Conservation (phyloP, 805 yeast species). For the Kodamaea sagamina region DNA sequence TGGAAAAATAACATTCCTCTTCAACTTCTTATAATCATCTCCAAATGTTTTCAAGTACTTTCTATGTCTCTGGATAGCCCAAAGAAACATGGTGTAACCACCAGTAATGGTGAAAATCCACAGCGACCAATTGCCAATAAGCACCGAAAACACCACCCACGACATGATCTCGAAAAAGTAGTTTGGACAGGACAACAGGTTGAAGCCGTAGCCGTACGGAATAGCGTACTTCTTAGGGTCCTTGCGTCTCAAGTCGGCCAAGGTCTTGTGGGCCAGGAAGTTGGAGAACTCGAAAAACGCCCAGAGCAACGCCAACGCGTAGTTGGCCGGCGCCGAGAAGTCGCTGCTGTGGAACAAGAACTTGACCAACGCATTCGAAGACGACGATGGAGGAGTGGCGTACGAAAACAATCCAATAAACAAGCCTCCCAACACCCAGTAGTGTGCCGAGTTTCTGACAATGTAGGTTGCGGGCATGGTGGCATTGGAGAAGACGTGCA, state of each 20-base stretch:
- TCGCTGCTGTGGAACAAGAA: constrained; percentile 49
- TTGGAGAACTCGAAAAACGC: constrained; percentile 70
- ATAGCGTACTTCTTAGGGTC: constrained; percentile 58
- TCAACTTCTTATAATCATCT: constrained; percentile 73
- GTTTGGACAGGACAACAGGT: constrained; percentile 85
- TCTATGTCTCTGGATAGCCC: constrained; percentile 89
- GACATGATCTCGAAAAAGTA: constrained; percentile 82
- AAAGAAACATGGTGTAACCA: constrained; percentile 78
- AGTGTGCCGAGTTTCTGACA: constrained; percentile 87
- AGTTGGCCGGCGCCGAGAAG: constrained; percentile 31
- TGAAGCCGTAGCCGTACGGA: constrained; percentile 85
- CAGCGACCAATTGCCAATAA: constrained; percentile 78
- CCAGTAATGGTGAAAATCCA: constrained; percentile 71
- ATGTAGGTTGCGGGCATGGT: constrained; percentile 92
- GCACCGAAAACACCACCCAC: constrained; percentile 71
- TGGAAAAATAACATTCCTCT: constrained; percentile 76
- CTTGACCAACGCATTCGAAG: constrained; percentile 21
- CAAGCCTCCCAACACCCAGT: constrained; percentile 88
- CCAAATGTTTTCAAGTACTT: constrained; percentile 69
- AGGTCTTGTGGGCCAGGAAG: constrained; percentile 65
- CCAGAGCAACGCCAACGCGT: constrained; percentile 47
- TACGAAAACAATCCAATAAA: constrained; percentile 52
- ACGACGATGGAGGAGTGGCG: constrained; percentile 27
- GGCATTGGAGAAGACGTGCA: constrained; percentile 81
- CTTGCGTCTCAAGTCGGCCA: constrained; percentile 58